Evolutionary conservation across 148 eudicot species (phyloP).

Genomic region (Oxyria digyna): DNA sequence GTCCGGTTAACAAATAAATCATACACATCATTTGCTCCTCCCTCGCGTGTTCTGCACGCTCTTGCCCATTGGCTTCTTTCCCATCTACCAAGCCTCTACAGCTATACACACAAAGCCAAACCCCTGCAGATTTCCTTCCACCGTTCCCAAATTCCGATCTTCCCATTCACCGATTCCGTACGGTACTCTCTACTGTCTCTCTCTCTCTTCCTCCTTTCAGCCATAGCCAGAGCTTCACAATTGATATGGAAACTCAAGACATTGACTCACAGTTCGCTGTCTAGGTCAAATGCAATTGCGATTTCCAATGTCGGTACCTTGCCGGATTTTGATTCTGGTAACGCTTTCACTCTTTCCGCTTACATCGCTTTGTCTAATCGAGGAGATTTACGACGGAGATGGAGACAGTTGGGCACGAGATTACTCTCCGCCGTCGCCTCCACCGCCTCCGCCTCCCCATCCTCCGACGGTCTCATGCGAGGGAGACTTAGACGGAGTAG

Average conservation of each 20-base stretch:
- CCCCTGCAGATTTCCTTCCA: slow-evolving; percentile 3
- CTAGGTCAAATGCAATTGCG: slow-evolving; percentile 9
- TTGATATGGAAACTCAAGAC: not conserved
- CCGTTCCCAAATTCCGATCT: slow-evolving; percentile 5
- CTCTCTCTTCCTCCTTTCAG: not conserved
- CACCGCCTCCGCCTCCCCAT: slow-evolving; percentile 89
- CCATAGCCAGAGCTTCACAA: not conserved
- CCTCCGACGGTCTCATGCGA: slow-evolving; percentile 82
- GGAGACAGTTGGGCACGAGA: slow-evolving; percentile 25
- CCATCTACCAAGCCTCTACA: slow-evolving; percentile 3
- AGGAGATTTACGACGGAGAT: not conserved
- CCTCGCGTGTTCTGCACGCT: not conserved
- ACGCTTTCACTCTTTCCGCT: slow-evolving; percentile 12
- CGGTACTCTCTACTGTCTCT: not conserved
- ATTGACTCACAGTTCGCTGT: not conserved
- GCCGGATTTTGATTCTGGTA: slow-evolving; percentile 7
- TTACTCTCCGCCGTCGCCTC: slow-evolving; percentile 88
- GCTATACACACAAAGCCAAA: not conserved
- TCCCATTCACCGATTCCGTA: not conserved
- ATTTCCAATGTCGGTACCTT: slow-evolving; percentile 13
- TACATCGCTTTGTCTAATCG: not conserved
- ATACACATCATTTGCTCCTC: not conserved
- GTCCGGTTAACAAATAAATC: slow-evolving; percentile 1
- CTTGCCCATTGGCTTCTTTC: slow-evolving; percentile 1
- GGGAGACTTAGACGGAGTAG: slow-evolving; percentile 73